Evolutionary conservation across 176 grass and related monocot species (phyloP), one percentile per base, ranked within the genome.

Genomic region (Triticum monococcum): DNA sequence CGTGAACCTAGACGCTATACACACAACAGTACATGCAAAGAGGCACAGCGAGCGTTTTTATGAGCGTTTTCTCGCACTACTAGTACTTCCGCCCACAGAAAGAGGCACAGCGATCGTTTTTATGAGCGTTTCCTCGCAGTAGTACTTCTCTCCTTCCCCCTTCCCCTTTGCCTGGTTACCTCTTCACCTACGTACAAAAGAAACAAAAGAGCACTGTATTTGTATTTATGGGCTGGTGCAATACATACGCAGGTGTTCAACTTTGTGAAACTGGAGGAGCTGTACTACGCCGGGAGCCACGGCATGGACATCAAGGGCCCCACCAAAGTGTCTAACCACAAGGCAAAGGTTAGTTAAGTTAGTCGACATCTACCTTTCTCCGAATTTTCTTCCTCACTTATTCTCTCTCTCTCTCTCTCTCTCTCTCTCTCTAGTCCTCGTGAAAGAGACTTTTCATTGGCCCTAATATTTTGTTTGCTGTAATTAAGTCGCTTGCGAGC

Each of bases 261-360:
- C 66, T 91, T 95, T 36, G 94, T 95, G 64, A 84, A 86, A 35
- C 56, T 95, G 13, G n/a, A 72, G 3, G 89, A 93, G 67, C 57
- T 95, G 33, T 95, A 93, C 91, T 95, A 95, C 28, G 94, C 94
- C 28, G 94, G 94, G 31, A 95, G 94, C 84, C 94, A 95, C 20
- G 94, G 94, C 56, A 95, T 95, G 94, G 94, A 95, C 87, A 95
- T 93, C 31, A 80, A 17, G 52, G 94, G 91, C 5, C 94, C 94
- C 13, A 83, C 81, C 0, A 80, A 81, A 79, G 52, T 26, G 48
- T 72, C 89, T 36, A 89, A 90, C 63, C 83, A 90, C 64, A 78
- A 86, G 65, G 78, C 85, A 41, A 86, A 92, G 75, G 90, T 91
- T 32, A n/a, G 22, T 62, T 61, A 8, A 22, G 20, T 61, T 62